phyloP scores from a whole-genome alignment of 352 stramenopile genomes.

The Globisporangium spiculum region DNA sequence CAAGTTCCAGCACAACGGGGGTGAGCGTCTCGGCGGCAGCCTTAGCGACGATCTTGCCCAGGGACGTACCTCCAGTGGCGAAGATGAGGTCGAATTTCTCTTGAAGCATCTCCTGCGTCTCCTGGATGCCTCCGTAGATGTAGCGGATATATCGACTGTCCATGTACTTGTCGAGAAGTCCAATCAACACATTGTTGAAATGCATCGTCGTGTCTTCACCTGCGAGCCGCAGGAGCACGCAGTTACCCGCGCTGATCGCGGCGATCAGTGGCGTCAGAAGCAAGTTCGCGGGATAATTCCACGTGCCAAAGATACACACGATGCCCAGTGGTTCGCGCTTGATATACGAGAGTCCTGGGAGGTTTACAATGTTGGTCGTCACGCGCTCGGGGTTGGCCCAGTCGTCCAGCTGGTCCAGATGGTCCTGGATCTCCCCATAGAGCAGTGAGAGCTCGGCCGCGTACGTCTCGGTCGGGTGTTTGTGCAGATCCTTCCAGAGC shows the following conservation, averaged over 20 bases:
- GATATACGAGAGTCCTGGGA: constrained; percentile 64
- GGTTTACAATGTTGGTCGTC: constrained; percentile 52
- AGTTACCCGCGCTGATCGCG: constrained; percentile 90
- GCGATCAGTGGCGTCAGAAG: constrained; percentile 71
- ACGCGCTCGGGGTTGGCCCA: constrained; percentile 52
- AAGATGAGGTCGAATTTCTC: constrained; percentile 88
- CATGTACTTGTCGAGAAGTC: constrained; percentile 72
- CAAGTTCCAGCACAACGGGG: constrained; percentile 93
- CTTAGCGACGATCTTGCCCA: constrained; percentile 90
- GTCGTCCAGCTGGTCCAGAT: constrained; percentile 69
- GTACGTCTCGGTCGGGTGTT: constrained; percentile 65
- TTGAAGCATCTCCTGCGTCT: constrained; percentile 77
- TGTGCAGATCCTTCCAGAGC: constrained; percentile 67
- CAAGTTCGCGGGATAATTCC: constrained; percentile 91
- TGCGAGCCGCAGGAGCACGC: constrained; percentile 89
- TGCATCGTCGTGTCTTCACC: constrained; percentile 79
- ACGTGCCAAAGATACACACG: constrained; percentile 89
- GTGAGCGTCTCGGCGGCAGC: constrained; percentile 93
- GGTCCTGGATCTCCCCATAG: constrained; percentile 66
- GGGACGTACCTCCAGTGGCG: constrained; percentile 59
- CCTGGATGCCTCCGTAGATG: constrained; percentile 80
- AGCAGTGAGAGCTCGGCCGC: constrained; percentile 48
- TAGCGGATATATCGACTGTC: constrained; percentile 75
- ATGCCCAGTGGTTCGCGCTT: constrained; percentile 72
- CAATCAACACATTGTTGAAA: constrained; percentile 50